These are phyloP conservation scores for Tetracentron sinense DNA, from an alignment of 164 flowering plant species.

Conservation along the genomic window DNA sequence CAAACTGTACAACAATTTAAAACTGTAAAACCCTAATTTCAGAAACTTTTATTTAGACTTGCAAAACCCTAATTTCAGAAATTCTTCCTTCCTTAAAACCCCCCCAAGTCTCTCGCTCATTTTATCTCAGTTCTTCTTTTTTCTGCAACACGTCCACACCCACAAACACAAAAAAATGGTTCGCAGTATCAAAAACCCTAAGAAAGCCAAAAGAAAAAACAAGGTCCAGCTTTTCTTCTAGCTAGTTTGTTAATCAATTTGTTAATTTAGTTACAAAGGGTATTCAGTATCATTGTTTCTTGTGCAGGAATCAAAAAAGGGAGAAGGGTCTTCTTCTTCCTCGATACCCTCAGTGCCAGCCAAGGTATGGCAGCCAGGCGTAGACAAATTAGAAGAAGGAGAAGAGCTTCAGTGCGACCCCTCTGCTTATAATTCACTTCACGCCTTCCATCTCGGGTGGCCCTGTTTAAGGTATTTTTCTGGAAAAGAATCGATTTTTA, in stretches of 20 bases:
- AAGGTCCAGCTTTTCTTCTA: slow-evolving; percentile 36
- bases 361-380: slow-evolving; percentile 93
- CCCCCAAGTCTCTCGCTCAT: no score
- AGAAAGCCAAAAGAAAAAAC: slow-evolving; percentile 68
- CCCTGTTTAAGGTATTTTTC: slow-evolving; percentile 85
- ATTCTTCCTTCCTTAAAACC: no score
- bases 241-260: not conserved
- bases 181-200: slow-evolving; percentile 67
- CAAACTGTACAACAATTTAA: no score
- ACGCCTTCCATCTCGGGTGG: slow-evolving; percentile 89
- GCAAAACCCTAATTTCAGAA: no score
- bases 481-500: no score
- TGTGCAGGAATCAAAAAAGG: slow-evolving; percentile 42
- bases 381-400: slow-evolving; percentile 83
- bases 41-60: no score
- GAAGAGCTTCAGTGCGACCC: slow-evolving; percentile 93
- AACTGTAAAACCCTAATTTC: no score
- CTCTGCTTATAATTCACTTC: slow-evolving; percentile 84
- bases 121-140: no score
- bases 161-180: slow-evolving; percentile 62
- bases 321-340: slow-evolving; percentile 45
- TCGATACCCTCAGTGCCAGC: slow-evolving; percentile 43
- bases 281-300: not conserved
- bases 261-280: not conserved
- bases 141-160: no score